Base-by-base conservation (phyloP, 1,284 basidiomycete genomes). In the Sutorius eximius region DNA sequence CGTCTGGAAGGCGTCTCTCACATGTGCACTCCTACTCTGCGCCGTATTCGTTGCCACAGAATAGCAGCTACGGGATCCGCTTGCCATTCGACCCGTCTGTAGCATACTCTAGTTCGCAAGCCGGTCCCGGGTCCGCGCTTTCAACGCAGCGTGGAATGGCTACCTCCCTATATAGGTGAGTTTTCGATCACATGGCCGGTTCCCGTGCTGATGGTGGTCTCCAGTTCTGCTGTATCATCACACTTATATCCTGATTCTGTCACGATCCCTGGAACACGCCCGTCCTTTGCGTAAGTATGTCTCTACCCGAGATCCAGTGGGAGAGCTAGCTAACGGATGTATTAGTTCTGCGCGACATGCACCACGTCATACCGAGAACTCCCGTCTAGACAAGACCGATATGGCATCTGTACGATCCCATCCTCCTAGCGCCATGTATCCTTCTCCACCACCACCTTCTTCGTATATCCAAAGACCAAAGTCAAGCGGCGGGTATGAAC, bases 141-240 rank as follows among this genome's bases (percentile, higher is more conserved):
- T 36, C 51, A 20, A 32, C 48, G 18, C 61, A 58, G 18, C 61
- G 56, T 41, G 55, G 53, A n/a, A 51, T 64, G 2, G 69, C 80
- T 3, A 62, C 74, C 34, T 73, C 82, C 3, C 77, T 87, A 37
- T 87, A 87, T 71, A 83, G 80, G 85, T 82, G 59, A 51, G 77
- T 49, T 34, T 22, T 49, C 50, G 24, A 43, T 45, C n/a, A 20
- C 18, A 36, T 20, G 29, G 8, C 34, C 22, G 8, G 5, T 42
- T 30, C 9, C 43, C 42, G 33, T 48, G 24, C 33, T 58, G 40
- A 59, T 37, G 52, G 29, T 42, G 47, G 27, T 48, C 20, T 33
- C 24, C 60, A 83, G 81, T 57, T 73, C 78, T 51, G 75, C 78
- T 24, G 78, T 83, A 27, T 79, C 79, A 54, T 68, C 78, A 5